Percentiles rank a stretch among this genome's conserved stretches.
phyloP scores from a whole-genome alignment of 805 yeast genomes.

The Cyberlindnera galapagoensis region DNA sequence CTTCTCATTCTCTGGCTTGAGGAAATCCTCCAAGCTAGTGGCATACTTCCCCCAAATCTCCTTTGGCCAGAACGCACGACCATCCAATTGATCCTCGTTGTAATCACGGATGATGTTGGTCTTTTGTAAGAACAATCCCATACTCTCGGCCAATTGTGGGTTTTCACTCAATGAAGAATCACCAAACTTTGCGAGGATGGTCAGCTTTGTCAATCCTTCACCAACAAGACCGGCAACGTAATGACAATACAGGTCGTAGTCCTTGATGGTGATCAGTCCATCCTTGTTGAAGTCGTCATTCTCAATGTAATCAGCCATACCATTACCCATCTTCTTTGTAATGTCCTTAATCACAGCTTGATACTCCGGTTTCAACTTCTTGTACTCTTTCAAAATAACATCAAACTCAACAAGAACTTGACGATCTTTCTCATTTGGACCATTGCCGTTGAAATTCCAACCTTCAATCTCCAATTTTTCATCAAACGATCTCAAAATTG shows the following conservation, averaged over 20 bases:
- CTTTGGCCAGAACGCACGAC: constrained; percentile 92
- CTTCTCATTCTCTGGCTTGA: constrained; percentile 36
- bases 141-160: constrained; percentile 61
- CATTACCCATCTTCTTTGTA: constrained; percentile 86
- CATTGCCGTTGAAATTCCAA: constrained; percentile 78
- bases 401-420: constrained; percentile 77
- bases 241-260: constrained; percentile 89
- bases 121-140: constrained; percentile 95
- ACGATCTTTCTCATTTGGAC: constrained; percentile 76
- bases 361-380: constrained; percentile 64
- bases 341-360: constrained; percentile 75
- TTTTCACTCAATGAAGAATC: constrained; percentile 45
- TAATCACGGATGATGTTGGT: constrained; percentile 95
- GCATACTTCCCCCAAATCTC: constrained; percentile 88
- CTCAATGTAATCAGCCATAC: constrained; percentile 91
- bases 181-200: constrained; percentile 70
- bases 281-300: constrained; percentile 71
- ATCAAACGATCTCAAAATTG: constrained; percentile 64
- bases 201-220: constrained; percentile 83
- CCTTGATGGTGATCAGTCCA: constrained; percentile 74
- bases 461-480: constrained; percentile 53
- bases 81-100: constrained; percentile 85
- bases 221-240: constrained; percentile 98
- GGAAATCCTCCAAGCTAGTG: constrained; percentile 53
- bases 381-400: constrained; percentile 60